phyloP scores from a whole-genome alignment of 768 basidiomycete genomes.

The Cantharellus anzutake region DNA sequence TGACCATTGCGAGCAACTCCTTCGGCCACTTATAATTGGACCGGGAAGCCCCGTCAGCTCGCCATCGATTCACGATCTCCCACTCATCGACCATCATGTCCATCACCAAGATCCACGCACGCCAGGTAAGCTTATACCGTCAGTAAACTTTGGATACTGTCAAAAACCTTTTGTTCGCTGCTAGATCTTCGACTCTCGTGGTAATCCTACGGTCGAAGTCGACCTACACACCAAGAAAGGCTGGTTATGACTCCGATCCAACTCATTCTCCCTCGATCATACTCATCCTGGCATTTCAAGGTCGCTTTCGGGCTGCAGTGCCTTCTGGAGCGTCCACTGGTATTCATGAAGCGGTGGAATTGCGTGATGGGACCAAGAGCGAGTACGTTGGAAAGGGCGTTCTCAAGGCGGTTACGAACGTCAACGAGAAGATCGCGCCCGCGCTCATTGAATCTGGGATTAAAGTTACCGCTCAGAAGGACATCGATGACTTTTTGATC shows the following conservation, averaged over 20 bases:
- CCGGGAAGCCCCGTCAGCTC: neutral
- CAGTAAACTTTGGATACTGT: constrained; percentile 7
- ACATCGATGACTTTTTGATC: constrained; percentile 95
- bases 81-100: constrained; percentile 38
- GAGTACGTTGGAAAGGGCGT: constrained; percentile 98
- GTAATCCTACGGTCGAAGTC: constrained; percentile 93
- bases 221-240: constrained; percentile 80
- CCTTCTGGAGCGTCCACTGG: constrained; percentile 98
- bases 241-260: constrained; percentile 16
- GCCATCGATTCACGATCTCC: neutral
- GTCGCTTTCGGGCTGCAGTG: constrained; percentile 83
- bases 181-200: constrained; percentile 98
- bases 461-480: constrained; percentile 77
- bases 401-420: constrained; percentile 79
- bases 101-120: constrained; percentile 78
- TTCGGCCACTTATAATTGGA: neutral
- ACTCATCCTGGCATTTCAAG: constrained; percentile 22
- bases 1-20: neutral
- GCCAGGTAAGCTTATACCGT: constrained; percentile 41
- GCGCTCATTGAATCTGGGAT: constrained; percentile 70
- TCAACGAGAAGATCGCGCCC: constrained; percentile 81
- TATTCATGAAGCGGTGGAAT: constrained; percentile 94
- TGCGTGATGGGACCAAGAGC: constrained; percentile 88
- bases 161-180: neutral
- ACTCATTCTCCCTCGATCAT: neutral